Conservation (phyloP, 2,329 filamentous ascomycete species). For the Nothophoma quercina region DNA sequence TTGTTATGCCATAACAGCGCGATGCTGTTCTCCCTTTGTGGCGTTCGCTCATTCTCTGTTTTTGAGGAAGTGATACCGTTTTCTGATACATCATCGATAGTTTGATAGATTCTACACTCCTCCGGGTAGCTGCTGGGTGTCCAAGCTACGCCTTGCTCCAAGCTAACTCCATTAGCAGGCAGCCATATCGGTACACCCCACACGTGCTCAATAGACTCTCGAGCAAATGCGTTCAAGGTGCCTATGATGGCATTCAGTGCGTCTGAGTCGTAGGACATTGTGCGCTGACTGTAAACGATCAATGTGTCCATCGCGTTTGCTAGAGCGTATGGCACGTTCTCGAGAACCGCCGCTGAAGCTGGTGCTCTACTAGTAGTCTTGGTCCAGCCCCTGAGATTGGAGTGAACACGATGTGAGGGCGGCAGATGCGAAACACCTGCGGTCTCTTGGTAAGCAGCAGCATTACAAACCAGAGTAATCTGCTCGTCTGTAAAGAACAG, state of each 20-base stretch:
- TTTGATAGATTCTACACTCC: too few species aligned
- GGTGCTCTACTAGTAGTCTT: not conserved
- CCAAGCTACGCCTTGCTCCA: not conserved
- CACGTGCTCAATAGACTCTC: not conserved
- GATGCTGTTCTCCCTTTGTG: not conserved
- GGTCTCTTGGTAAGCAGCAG: not conserved
- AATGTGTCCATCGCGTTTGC: not conserved
- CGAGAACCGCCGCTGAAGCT: not conserved
- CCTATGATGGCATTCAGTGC: not conserved
- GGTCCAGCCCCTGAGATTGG: not conserved
- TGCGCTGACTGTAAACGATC: not conserved
- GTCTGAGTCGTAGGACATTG: not conserved
- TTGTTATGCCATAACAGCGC: not conserved
- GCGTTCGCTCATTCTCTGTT: too few species aligned
- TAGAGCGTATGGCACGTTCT: not conserved
- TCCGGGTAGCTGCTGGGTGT: too few species aligned
- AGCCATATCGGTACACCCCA: not conserved
- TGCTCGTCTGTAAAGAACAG: not conserved
- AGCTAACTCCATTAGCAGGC: not conserved
- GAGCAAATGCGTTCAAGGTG: not conserved
- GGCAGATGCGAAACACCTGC: not conserved
- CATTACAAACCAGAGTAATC: not conserved
- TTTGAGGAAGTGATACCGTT: too few species aligned
- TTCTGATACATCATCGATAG: too few species aligned
- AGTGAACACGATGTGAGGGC: not conserved